phyloP scores from a whole-genome alignment of 2,329 filamentous ascomycete genomes.

The Fusarium siculi region DNA sequence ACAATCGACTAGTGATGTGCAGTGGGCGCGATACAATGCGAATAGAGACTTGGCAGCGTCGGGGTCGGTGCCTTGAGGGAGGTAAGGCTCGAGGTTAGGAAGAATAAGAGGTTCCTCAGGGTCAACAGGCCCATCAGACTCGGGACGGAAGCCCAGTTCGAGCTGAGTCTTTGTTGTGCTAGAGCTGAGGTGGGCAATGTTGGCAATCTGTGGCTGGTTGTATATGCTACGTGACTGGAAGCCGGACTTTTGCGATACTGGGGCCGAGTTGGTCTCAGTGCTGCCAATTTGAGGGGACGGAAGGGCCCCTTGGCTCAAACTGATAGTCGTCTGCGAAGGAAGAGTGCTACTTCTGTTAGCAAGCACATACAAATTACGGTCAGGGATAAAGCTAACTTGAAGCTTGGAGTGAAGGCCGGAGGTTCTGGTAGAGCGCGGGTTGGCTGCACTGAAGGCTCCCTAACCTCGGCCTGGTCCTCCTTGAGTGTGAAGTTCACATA shows the following conservation, averaged over 20 bases:
- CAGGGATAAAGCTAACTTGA: constrained; percentile 57
- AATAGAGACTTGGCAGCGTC: constrained; percentile 88
- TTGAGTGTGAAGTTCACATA: constrained; percentile 77
- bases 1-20: constrained; percentile 93
- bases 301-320: constrained; percentile 39
- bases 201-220: constrained; percentile 66
- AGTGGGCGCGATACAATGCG: constrained; percentile 92
- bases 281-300: constrained; percentile 47
- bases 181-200: constrained; percentile 67
- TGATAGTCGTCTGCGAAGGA: constrained; percentile 47
- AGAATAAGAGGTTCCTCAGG: constrained; percentile 79
- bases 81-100: constrained; percentile 86
- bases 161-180: constrained; percentile 68
- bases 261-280: constrained; percentile 31
- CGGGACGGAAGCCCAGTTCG: constrained; percentile 69
- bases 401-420: constrained; percentile 58
- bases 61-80: constrained; percentile 83
- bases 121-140: constrained; percentile 60
- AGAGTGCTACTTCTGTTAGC: constrained; percentile 48
- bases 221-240: constrained; percentile 62
- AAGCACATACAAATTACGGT: neutral
- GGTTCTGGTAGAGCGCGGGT: constrained; percentile 62
- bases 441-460: constrained; percentile 58
- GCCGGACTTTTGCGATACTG: constrained; percentile 18
- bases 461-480: constrained; percentile 64